Evolutionary conservation across 176 grass and related monocot genomes (phyloP).

Genomic region (bread wheat (Triticum aestivum)): DNA sequence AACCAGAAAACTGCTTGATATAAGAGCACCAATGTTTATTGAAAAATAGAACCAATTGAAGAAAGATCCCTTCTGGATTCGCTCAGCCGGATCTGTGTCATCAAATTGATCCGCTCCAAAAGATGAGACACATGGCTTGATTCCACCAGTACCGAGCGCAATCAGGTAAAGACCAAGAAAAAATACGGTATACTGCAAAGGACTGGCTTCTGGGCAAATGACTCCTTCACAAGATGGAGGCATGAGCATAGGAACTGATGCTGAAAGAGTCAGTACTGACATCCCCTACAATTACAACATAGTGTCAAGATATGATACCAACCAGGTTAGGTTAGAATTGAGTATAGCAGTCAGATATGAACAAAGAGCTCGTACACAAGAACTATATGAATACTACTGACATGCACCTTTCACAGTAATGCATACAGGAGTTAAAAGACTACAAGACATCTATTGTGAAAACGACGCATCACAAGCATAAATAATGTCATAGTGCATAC

Average conservation of each 20-base stretch:
- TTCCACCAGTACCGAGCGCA: slow-evolving; percentile 82
- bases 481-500: not conserved
- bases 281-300: slow-evolving; percentile 63
- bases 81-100: slow-evolving; percentile 73
- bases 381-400: not conserved
- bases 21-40: slow-evolving; percentile 87
- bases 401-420: not conserved
- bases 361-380: not conserved
- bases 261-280: slow-evolving; percentile 68
- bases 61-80: slow-evolving; percentile 82
- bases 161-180: slow-evolving; percentile 90
- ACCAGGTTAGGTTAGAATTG: not conserved
- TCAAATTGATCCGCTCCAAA: slow-evolving; percentile 95
- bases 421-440: not conserved
- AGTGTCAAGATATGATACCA: slow-evolving; percentile 20
- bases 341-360: not conserved
- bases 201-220: slow-evolving; percentile 60
- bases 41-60: slow-evolving; percentile 98
- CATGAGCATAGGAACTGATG: slow-evolving; percentile 67
- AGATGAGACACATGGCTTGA: slow-evolving; percentile 87
- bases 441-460: not conserved
- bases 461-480: not conserved
- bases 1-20: slow-evolving; percentile 87
- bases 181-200: slow-evolving; percentile 69
- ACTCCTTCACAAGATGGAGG: slow-evolving; percentile 71